These are phyloP conservation scores for Xylaria sp. DNA, from an alignment of 2,329 filamentous ascomycete species.

Conservation along the genomic window DNA sequence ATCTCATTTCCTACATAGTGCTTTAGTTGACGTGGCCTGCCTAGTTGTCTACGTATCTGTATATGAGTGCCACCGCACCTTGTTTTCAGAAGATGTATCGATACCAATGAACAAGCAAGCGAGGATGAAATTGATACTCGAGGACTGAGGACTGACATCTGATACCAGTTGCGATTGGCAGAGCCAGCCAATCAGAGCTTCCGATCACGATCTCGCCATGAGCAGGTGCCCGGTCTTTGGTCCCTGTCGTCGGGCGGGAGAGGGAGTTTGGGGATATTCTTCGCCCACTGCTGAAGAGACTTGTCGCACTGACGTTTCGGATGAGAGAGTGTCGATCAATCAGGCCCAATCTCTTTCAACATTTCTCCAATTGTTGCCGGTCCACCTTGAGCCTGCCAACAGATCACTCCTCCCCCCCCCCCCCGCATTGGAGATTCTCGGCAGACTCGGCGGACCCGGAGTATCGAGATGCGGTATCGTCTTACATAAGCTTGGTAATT, in stretches of 20 bases:
- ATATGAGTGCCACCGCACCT: neutral
- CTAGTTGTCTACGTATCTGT: neutral
- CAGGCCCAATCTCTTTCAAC: neutral
- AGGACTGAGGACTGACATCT: neutral
- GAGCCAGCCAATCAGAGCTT: neutral
- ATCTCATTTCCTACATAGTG: too few species aligned
- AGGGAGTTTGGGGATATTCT: too few species aligned
- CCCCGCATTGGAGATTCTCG: neutral
- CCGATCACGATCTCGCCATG: neutral
- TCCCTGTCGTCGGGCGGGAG: too few species aligned
- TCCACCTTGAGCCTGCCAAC: neutral
- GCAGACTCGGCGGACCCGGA: neutral
- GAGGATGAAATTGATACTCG: neutral
- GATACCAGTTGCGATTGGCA: neutral
- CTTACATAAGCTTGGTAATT: too few species aligned
- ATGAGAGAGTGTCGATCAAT: constrained; percentile 1
- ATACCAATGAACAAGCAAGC: neutral
- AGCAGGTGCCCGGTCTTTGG: neutral
- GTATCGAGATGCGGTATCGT: neutral
- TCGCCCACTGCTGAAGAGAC: neutral
- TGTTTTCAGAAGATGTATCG: neutral
- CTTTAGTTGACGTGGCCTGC: constrained; percentile 1
- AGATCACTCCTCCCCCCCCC: neutral
- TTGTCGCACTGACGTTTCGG: constrained; percentile 1
- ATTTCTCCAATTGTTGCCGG: neutral